Base-by-base conservation (phyloP, 495 filamentous ascomycete genomes). In the Neurospora sp. region DNA sequence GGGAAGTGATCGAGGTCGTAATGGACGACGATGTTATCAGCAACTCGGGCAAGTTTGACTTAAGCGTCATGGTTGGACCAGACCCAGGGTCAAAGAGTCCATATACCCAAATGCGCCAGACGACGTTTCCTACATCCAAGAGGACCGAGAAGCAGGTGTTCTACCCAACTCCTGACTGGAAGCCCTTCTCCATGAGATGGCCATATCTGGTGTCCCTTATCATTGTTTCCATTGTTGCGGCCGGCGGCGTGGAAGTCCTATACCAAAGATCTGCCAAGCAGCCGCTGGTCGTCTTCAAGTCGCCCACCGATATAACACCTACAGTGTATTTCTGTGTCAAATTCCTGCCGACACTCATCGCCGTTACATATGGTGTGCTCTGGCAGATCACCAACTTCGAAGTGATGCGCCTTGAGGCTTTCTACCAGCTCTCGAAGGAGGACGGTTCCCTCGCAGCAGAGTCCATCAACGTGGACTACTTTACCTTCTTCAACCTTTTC, bases 331-430 rank as follows among this genome's bases (percentile, higher is more conserved):
- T 92, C 75, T 82, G 86, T 54, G 89, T 92, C 85, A 92, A 92
- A 76, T 93, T 93, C 76, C 82, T 92, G 28, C 91, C 92, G 0
- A 91, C 89, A 0, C 76, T 93, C 5, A 80, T 92, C 31, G 87
- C 89, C 69, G 92, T 93, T 43, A 83, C 86, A 0, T 94, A 90
- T 76, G 92, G 92, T 78, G 88, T 94, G 17, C 72, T 93, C 21
- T 93, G 91, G 90, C 91, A 93, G 78, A 84, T 90, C 62, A 88
- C 89, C 66, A 91, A 93, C 81, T 91, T 91, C 70, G 91, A 93
- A 73, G 88, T 93, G 15, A 91, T 89, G 81, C 89, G 92, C 7
- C 79, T 93, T 9, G 92, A 94, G 77, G 88, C 91, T 1, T 93
- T 89, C 74, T 93, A 91, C 73, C 92, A 93, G 76, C 82, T 94